Percentiles rank a stretch among this genome's conserved stretches.
These are phyloP conservation scores for Pulveroboletus sp. DNA, from an alignment of 768 basidiomycete species.

Conservation along the genomic window DNA sequence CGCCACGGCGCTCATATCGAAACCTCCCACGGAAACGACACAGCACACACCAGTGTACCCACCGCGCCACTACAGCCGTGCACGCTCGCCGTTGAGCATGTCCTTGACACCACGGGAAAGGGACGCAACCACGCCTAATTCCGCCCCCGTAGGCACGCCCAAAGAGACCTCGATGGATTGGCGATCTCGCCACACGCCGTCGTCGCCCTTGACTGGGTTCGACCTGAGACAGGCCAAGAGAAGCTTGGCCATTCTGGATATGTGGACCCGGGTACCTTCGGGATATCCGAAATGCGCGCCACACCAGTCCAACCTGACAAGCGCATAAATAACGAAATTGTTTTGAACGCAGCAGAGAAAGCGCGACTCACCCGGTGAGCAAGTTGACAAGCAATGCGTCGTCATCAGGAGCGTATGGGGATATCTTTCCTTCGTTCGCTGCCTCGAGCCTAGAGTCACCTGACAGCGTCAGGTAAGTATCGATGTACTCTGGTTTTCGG, in stretches of 20 bases:
- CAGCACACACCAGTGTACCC: no score
- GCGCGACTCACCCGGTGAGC: constrained; percentile 8
- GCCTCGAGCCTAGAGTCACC: constrained; percentile 11
- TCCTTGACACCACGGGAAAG: constrained; percentile 6
- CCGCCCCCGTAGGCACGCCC: constrained; percentile 15
- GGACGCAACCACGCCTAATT: constrained; percentile 7
- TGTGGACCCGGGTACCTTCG: constrained; percentile 8
- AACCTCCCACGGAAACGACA: no score
- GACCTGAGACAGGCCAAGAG: constrained; percentile 9
- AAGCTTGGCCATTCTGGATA: constrained; percentile 1
- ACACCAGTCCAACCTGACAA: constrained; percentile 14
- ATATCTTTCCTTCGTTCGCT: constrained; percentile 9
- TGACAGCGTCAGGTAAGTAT: constrained; percentile 5
- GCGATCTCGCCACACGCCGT: constrained; percentile 5
- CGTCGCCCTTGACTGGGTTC: constrained; percentile 13
- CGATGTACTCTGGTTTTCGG: constrained; percentile 9
- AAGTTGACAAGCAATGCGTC: constrained; percentile 15
- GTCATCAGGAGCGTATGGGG: background rate
- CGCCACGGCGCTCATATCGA: no score
- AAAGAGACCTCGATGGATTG: constrained; percentile 16
- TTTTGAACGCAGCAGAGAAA: background rate
- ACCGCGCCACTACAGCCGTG: background rate
- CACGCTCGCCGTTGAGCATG: background rate
- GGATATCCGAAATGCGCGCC: constrained; percentile 13
- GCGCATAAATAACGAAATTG: background rate